phyloP scores from a whole-genome alignment of 768 basidiomycete genomes.

The Rhizopogon roseolus region DNA sequence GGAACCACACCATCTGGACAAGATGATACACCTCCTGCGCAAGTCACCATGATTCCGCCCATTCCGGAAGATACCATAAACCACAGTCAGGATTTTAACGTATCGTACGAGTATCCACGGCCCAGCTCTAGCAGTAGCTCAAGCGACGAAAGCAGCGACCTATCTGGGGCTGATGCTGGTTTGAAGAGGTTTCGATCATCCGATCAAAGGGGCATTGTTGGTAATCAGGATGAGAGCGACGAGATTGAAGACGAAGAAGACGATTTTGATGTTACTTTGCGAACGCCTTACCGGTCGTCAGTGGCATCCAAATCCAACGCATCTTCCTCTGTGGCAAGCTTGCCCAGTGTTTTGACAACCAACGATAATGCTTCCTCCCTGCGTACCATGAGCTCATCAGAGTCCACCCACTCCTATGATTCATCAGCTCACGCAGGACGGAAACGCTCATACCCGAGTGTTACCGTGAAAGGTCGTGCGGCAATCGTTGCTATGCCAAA shows the following conservation, averaged over 20 bases:
- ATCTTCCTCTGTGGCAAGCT: conserved; percentile 20
- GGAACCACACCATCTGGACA: conserved; percentile 4
- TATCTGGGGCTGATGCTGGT: conserved; percentile 34
- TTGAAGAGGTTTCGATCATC: conserved; percentile 7
- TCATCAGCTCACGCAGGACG: conserved; percentile 35
- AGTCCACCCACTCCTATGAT: conserved; percentile 32
- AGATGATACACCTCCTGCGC: conserved; percentile 5
- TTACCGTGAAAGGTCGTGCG: conserved; percentile 3
- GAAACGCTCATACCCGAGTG: conserved; percentile 30
- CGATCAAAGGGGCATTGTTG: conserved; percentile 22
- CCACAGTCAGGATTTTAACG: conserved; percentile 55
- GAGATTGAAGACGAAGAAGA: conserved; percentile 43
- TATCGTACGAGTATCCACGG: conserved; percentile 58
- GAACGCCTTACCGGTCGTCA: conserved; percentile 45
- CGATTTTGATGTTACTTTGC: conserved; percentile 61
- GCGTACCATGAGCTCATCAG: conserved; percentile 36
- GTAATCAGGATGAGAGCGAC: conserved; percentile 21
- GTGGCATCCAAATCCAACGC: conserved; percentile 17
- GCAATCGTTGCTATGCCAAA: conserved; percentile 9
- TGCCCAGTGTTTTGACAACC: conserved; percentile 31
- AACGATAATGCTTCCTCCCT: conserved; percentile 33
- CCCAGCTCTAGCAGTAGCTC: conserved; percentile 54
- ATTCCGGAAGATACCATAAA: conserved; percentile 35
- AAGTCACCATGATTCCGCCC: conserved; percentile 11
- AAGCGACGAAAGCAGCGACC: conserved; percentile 47